phyloP scores from a whole-genome alignment of 2,329 filamentous ascomycete genomes.

The Emergomyces pasteurianus region DNA sequence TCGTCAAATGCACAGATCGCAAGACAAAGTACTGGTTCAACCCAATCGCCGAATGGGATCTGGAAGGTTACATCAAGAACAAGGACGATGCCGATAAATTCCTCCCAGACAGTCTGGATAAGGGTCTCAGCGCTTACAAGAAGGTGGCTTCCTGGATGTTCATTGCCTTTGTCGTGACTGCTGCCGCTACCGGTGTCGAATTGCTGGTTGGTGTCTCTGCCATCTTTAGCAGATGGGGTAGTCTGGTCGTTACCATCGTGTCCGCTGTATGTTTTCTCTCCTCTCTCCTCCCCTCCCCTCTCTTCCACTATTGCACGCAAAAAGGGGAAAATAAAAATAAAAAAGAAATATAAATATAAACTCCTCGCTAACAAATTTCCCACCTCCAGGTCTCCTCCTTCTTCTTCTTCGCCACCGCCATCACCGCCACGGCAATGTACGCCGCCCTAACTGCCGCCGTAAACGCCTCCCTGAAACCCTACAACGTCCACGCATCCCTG shows the following conservation, averaged over 20 bases:
- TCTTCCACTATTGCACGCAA: too few species aligned
- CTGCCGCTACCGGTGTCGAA: constrained; percentile 57
- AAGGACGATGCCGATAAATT: constrained; percentile 18
- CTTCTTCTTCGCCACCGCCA: constrained; percentile 53
- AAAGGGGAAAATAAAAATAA: too few species aligned
- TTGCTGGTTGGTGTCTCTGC: constrained; percentile 70
- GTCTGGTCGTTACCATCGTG: constrained; percentile 69
- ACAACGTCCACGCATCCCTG: constrained; percentile 56
- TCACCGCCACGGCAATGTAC: constrained; percentile 64
- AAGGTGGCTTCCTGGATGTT: constrained; percentile 71
- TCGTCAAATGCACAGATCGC: constrained; percentile 55
- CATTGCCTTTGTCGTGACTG: constrained; percentile 63
- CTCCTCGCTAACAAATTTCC: constrained; percentile 11
- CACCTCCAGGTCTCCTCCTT: constrained; percentile 36
- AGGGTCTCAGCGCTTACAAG: constrained; percentile 60
- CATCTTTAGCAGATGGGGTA: constrained; percentile 69
- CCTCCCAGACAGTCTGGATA: constrained; percentile 55
- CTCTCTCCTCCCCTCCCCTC: not conserved
- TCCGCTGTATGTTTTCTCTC: constrained; percentile 44
- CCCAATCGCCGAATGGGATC: constrained; percentile 52
- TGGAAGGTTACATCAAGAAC: constrained; percentile 48
- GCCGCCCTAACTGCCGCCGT: constrained; percentile 57
- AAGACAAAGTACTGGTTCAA: constrained; percentile 67
- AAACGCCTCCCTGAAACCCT: constrained; percentile 54
- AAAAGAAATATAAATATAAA: too few species aligned